Percentiles rank a stretch among this genome's conserved stretches.
Evolutionary conservation across 768 basidiomycete species (phyloP).

Genomic region (Mycena vitilis): DNA sequence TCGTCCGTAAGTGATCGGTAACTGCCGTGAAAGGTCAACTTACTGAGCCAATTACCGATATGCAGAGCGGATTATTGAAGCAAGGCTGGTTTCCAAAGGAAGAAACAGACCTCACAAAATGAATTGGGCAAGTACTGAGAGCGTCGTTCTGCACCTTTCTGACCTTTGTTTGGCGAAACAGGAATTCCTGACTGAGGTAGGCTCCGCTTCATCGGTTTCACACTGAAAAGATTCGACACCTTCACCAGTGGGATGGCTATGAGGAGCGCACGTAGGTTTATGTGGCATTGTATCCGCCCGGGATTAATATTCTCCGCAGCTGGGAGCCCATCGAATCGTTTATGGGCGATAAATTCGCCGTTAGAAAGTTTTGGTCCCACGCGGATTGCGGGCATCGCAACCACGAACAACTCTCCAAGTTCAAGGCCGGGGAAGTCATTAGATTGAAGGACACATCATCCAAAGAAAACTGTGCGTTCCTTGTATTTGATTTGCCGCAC

Average conservation of each 20-base stretch:
- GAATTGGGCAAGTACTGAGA: too few relatives aligned
- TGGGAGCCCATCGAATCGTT: background rate
- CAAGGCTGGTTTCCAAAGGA: too few relatives aligned
- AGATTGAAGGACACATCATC: background rate
- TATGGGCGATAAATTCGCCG: background rate
- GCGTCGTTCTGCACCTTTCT: too few relatives aligned
- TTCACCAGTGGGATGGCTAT: background rate
- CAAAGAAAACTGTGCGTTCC: background rate
- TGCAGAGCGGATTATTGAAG: too few relatives aligned
- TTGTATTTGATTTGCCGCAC: too few relatives aligned
- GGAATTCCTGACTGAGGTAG: background rate
- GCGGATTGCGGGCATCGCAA: slow-evolving; percentile 6
- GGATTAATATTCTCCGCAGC: background rate
- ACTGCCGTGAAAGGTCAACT: too few relatives aligned
- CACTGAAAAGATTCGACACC: too few relatives aligned
- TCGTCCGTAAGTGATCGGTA: too few relatives aligned
- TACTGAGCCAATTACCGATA: too few relatives aligned
- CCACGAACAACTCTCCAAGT: background rate
- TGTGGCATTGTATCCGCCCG: too few relatives aligned
- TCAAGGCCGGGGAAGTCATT: background rate
- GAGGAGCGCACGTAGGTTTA: background rate
- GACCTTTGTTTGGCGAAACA: too few relatives aligned
- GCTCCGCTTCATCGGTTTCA: background rate
- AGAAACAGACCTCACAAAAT: too few relatives aligned
- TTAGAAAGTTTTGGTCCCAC: background rate